Evolutionary conservation across 371 early-diverging fungal species (phyloP).

Genomic region (Actinomortierella wolfii): DNA sequence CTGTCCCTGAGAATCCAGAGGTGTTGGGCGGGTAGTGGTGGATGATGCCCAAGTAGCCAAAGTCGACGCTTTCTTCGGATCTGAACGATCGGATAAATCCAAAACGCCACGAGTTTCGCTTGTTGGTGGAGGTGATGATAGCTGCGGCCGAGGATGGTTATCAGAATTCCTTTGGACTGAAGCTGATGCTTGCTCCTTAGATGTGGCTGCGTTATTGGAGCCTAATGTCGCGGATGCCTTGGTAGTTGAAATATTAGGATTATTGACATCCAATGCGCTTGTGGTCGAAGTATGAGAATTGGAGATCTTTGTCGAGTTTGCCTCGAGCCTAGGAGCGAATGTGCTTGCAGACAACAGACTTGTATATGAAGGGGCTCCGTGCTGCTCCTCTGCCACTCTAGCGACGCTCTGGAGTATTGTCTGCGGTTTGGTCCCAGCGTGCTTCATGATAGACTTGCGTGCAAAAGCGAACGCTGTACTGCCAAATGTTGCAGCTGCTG

Average conservation of each 20-base stretch:
- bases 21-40: no score
- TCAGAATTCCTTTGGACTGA: background rate
- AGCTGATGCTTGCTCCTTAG: background rate
- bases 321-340: background rate
- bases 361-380: conserved; percentile 13
- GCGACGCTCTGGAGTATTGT: conserved; percentile 12
- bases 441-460: conserved; percentile 28
- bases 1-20: no score
- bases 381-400: conserved; percentile 14
- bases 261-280: no score
- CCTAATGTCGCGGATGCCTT: conserved; percentile 16
- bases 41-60: no score
- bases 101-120: no score
- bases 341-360: conserved; percentile 17
- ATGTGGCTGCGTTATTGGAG: background rate
- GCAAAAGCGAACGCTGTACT: conserved; percentile 20
- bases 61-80: conserved; percentile 54
- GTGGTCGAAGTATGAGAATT: conserved; percentile 5
- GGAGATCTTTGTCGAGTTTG: background rate
- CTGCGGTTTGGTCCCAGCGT: conserved; percentile 15
- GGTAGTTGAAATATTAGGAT: conserved; percentile 10
- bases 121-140: no score
- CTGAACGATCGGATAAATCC: conserved; percentile 48
- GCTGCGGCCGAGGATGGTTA: no score
- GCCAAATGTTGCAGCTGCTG: background rate